Evolutionary conservation across 441 rosid species (phyloP).

Genomic region (Erodium trifolium): DNA sequence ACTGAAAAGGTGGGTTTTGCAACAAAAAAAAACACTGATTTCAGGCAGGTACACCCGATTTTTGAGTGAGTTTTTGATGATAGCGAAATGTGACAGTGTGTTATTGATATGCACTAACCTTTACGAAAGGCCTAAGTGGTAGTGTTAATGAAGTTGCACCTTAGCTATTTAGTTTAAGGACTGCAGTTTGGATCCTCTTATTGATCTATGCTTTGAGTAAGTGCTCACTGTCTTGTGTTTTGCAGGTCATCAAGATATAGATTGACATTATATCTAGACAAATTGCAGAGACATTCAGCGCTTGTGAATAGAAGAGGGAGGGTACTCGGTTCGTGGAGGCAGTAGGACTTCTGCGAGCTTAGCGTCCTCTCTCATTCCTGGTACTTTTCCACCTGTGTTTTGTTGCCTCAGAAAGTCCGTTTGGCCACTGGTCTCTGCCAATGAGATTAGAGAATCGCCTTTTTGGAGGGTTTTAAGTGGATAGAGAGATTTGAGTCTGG

Average conservation of each 20-base stretch:
- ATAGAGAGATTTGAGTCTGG: slow-evolving; percentile 23
- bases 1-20: no score
- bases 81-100: no score
- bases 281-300: slow-evolving; percentile 21
- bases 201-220: background rate
- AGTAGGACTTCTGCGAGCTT: slow-evolving; percentile 52
- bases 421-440: slow-evolving; percentile 17
- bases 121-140: no score
- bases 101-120: no score
- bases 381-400: background rate
- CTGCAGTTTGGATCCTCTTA: slow-evolving; percentile 11
- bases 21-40: no score
- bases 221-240: background rate
- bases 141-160: no score
- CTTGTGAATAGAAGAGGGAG: slow-evolving; percentile 34
- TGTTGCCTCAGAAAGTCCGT: background rate
- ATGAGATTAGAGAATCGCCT: slow-evolving; percentile 21
- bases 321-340: slow-evolving; percentile 44
- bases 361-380: slow-evolving; percentile 54
- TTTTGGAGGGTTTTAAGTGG: slow-evolving; percentile 18
- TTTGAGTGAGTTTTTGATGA: no score
- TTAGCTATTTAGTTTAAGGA: slow-evolving; percentile 9
- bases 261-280: background rate
- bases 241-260: background rate
- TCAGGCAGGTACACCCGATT: no score